Percentiles rank a stretch among this genome's conserved stretches.
phyloP scores from a whole-genome alignment of 371 early-diverging fungal species.

The Syncephalastrum monosporum region DNA sequence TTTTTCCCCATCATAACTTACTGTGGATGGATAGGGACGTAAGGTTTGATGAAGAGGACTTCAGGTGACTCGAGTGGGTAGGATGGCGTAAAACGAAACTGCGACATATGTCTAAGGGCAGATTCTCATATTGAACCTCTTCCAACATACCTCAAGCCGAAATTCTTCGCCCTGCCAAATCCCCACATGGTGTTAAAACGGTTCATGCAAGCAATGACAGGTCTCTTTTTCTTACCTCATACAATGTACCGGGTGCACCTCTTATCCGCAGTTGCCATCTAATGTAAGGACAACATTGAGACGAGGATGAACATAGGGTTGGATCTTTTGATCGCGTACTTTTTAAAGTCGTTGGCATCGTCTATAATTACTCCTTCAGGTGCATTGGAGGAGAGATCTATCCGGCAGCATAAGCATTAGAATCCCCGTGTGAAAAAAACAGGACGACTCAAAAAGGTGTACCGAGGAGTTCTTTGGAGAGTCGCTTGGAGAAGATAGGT shows the following conservation, averaged over 20 bases:
- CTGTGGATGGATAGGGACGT: conserved; percentile 84
- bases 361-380: conserved; percentile 58
- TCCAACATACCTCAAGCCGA: conserved; percentile 55
- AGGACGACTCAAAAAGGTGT: conserved; percentile 2
- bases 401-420: background rate
- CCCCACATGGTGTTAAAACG: background rate
- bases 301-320: background rate
- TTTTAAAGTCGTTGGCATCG: conserved; percentile 60
- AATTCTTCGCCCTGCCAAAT: conserved; percentile 56
- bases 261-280: conserved; percentile 65
- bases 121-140: background rate
- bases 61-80: conserved; percentile 90
- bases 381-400: conserved; percentile 58
- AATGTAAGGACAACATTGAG: background rate
- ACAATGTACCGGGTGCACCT: conserved; percentile 69
- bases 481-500: conserved; percentile 33
- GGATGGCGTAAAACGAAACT: conserved; percentile 79
- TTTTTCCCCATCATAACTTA: conserved; percentile 36
- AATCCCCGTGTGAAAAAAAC: background rate
- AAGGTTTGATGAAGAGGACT: conserved; percentile 70
- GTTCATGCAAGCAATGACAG: no score
- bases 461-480: conserved; percentile 60
- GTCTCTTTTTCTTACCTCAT: conserved; percentile 61
- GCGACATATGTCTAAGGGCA: conserved; percentile 5
- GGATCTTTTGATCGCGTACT: conserved; percentile 24